Evolutionary conservation across 78 protist species (phyloP).

Genomic region (Tieghemostelium lacteum): DNA sequence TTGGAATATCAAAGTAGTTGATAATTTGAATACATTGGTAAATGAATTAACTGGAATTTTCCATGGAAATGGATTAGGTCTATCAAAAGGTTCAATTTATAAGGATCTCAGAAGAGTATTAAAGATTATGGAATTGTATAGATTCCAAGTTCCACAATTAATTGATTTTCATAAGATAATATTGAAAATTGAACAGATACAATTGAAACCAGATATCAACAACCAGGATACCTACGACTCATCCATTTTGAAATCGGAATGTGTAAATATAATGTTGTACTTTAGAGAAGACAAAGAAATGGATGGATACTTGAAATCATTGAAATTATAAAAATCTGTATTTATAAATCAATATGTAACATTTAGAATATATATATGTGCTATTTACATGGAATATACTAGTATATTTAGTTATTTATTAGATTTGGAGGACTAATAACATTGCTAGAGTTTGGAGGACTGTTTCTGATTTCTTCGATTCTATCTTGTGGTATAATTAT

Average conservation of each 20-base stretch:
- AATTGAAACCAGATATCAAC: not conserved
- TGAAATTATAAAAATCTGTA: no score
- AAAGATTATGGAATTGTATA: slow-evolving; percentile 23
- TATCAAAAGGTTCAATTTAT: not conserved
- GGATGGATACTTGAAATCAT: slow-evolving; percentile 2
- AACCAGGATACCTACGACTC: not conserved
- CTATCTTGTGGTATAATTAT: slow-evolving; percentile 16
- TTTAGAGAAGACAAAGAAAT: not conserved
- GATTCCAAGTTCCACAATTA: slow-evolving; percentile 26
- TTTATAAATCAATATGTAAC: no score
- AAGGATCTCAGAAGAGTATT: slow-evolving; percentile 10
- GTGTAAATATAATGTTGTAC: not conserved
- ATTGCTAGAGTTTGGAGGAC: no score
- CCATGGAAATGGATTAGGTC: slow-evolving; percentile 49
- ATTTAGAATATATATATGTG: no score
- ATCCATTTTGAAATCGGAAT: not conserved
- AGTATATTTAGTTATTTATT: no score
- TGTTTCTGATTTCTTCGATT: no score
- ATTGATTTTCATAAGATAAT: slow-evolving; percentile 30
- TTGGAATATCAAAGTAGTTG: not conserved
- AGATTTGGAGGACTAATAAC: no score
- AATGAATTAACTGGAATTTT: slow-evolving; percentile 10
- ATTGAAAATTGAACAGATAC: not conserved
- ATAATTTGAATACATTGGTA: slow-evolving; percentile 6
- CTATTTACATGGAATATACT: no score